These are phyloP conservation scores for Draba incana DNA, from an alignment of 345 rosid genomes.

Conservation along the genomic window DNA sequence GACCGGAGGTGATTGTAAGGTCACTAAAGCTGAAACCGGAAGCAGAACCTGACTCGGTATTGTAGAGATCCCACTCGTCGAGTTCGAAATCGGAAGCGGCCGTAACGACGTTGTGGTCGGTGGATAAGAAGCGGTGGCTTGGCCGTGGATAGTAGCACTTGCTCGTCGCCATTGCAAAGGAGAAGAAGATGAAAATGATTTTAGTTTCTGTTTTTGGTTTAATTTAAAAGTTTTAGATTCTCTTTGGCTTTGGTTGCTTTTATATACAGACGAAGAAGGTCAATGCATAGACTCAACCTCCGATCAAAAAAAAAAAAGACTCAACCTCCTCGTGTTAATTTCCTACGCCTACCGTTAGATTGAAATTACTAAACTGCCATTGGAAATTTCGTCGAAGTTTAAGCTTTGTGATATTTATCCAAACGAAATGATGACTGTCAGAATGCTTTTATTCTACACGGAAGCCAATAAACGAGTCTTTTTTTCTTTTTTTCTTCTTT, in stretches of 20 bases:
- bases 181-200: conserved; percentile 6
- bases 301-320: no score
- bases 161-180: conserved; percentile 64
- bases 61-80: conserved; percentile 81
- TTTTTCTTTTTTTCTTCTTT: neutral
- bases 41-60: conserved; percentile 48
- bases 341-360: neutral
- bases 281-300: conserved; percentile 40
- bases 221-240: neutral
- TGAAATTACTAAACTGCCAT: neutral
- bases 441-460: conserved; percentile 23
- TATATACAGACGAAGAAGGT: conserved; percentile 30
- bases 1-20: conserved; percentile 24
- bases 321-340: conserved; percentile 25
- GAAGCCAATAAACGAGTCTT: neutral
- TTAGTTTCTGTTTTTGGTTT: neutral
- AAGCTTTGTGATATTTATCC: conserved; percentile 14
- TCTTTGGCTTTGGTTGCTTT: neutral
- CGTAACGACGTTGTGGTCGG: conserved; percentile 29
- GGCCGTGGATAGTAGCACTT: conserved; percentile 63
- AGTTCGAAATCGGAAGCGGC: conserved; percentile 64
- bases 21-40: conserved; percentile 47
- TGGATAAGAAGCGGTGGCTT: conserved; percentile 60
- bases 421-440: conserved; percentile 37
- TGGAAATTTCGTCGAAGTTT: conserved; percentile 21